Evolutionary conservation across 1,139 yeast species (phyloP), one percentile per base, ranked within the genome.

Genomic region (Suhomyces taliae): DNA sequence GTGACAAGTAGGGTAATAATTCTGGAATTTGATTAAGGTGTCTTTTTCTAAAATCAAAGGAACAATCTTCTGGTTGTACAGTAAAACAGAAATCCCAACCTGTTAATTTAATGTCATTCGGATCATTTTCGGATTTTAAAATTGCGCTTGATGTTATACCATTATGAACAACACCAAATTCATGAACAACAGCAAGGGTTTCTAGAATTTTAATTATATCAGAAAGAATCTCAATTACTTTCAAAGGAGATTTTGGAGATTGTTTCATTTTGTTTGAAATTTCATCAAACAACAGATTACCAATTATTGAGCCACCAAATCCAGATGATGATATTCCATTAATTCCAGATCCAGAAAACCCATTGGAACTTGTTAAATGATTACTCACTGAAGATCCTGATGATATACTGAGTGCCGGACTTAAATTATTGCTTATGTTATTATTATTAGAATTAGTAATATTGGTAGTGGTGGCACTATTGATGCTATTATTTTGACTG

Each of bases 21-120:
- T 70, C 75, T 1, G 70, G 65, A 8, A 76, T 59, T 14, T 60
- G 58, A 12, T 53, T 52, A 36, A 65, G 54, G 45, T 69, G 68
- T 10, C 61, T 58, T 33, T 62, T 60, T 34, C 78, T 52, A 46
- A 61, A 70, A 27, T 68, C 66, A 40, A 62, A 60, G 11, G 71
- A 60, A 33, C 78, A 65, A 49, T 73, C 76, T 52, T 80, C 84
- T 0, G 70, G 67, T 37, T 64, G 64, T n/a, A 71, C 59, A 2
- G 77, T 58, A 53, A 78, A 79, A 31, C 74, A 59, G 53, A 76
- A 79, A 52, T 79, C 83, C 79, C 82, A 80, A 1, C 82, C 81
- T 0, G 72, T 64, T 9, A 80, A 58, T 40, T 62, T 70, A 2
- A 78, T 66, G 33, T 72, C 67, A 33, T 58, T 57, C 12, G 60